Base-by-base conservation (phyloP, 345 rosid species). In the Cardamine chenopodiifolia region DNA sequence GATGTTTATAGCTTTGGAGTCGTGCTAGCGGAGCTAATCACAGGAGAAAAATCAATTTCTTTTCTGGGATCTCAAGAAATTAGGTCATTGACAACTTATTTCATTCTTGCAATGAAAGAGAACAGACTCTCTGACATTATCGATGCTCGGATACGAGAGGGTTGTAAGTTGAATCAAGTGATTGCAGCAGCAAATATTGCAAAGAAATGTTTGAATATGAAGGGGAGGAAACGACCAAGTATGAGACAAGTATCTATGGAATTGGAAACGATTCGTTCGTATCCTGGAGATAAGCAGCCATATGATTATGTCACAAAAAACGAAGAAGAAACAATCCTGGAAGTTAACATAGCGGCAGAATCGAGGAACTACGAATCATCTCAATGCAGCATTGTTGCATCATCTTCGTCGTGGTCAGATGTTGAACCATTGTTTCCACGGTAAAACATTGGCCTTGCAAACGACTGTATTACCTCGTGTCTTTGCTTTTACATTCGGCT, bases 1-100 rank as follows among this genome's bases (percentile, higher is more conserved):
- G 89, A 85, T 70, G 86, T 83, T 3, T 85, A 83, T 31, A 83
- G 86, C 62, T 85, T 85, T 4, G 85, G 85, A 3, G 83, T 83
- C 4, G 80, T 83, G 6, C 81, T 85, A 3, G 73, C 35, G 0
- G 86, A 85, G 72, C 64, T 85, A 4, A 69, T 83, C 5, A 82
- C 83, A 0, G 72, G 84, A 40, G 59, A 62, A 48, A 83, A 81
- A 12, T 72, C 81, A 3, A 31, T 83, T 32, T 70, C 76, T 6
- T 60, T 73, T 28, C 35, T 60, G 5, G 44, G 73, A 31, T 61
- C 76, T 0, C 85, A 65, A 12, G 70, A 75, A 6, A 66, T 75
- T 7, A 67, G 78, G 23, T 75, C 53, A 25, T 14, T 81, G 9
- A 81, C 79, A 7, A 75, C 54, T 28, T 67, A 78, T 58, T 85